These are phyloP conservation scores for Naegleria lovaniensis DNA, from an alignment of 208 protist genomes.

Conservation along the genomic window DNA sequence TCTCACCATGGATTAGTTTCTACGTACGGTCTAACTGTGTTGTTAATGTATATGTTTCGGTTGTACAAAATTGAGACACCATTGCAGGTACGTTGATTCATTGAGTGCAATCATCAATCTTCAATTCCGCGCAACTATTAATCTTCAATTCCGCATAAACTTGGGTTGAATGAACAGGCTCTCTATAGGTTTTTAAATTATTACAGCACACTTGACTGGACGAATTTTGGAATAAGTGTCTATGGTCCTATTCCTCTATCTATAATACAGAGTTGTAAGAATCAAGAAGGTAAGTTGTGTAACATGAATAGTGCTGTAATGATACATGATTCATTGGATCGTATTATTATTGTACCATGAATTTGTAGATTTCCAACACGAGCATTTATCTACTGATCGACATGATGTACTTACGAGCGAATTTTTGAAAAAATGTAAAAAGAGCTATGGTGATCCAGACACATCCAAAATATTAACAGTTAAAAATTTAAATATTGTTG, in stretches of 20 bases:
- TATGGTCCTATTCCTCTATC: neutral
- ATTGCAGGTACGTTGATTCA: neutral
- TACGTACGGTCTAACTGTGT: constrained; percentile 74
- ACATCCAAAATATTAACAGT: constrained; percentile 48
- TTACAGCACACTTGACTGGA: constrained; percentile 31
- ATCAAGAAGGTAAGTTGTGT: neutral
- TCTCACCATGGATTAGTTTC: constrained; percentile 73
- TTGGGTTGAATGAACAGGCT: neutral
- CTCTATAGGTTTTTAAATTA: constrained; percentile 36
- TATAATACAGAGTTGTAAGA: neutral
- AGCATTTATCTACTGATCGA: neutral
- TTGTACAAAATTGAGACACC: neutral
- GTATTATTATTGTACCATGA: neutral
- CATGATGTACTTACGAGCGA: neutral
- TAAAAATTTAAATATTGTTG: constrained; percentile 78
- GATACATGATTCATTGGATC: neutral
- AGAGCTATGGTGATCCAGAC: neutral
- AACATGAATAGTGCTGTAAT: neutral
- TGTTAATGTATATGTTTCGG: constrained; percentile 78
- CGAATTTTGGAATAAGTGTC: neutral
- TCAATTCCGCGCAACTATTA: neutral
- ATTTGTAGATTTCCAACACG: neutral
- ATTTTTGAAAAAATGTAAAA: neutral
- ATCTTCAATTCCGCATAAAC: too few relatives aligned
- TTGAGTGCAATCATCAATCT: neutral